Evolutionary conservation across 441 rosid genomes (phyloP).

Genomic region (Erodium moschatum): DNA sequence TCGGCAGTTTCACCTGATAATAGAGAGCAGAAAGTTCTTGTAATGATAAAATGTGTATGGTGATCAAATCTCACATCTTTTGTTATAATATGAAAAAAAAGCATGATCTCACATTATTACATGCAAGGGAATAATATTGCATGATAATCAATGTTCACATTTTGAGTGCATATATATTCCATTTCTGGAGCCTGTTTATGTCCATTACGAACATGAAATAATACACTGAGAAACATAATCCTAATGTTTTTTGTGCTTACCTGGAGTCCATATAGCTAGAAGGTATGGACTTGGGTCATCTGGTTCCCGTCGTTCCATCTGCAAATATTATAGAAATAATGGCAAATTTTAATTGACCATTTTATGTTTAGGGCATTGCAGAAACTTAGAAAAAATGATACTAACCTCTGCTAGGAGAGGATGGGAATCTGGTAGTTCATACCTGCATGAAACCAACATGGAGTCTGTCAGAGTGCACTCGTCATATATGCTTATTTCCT

Average conservation of each 20-base stretch:
- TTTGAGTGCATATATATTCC: slow-evolving; percentile 9
- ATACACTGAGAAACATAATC: too few species aligned
- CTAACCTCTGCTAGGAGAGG: slow-evolving; percentile 73
- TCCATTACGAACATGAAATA: neutral
- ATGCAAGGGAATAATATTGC: neutral
- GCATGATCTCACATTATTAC: neutral
- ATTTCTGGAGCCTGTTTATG: neutral
- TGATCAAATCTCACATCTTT: neutral
- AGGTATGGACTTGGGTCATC: slow-evolving; percentile 96
- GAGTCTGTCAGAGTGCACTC: neutral
- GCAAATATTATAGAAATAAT: slow-evolving; percentile 18
- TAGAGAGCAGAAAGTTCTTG: neutral
- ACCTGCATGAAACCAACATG: slow-evolving; percentile 41
- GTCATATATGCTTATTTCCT: neutral
- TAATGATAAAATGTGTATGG: neutral
- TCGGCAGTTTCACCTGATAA: slow-evolving; percentile 47
- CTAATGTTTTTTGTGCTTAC: slow-evolving; percentile 32
- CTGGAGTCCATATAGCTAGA: slow-evolving; percentile 95
- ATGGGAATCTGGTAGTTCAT: slow-evolving; percentile 83
- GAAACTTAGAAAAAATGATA: slow-evolving; percentile 15
- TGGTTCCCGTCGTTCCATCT: slow-evolving; percentile 77
- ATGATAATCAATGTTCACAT: neutral
- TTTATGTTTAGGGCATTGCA: slow-evolving; percentile 17
- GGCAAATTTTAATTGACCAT: slow-evolving; percentile 19
- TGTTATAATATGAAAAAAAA: neutral